Base-by-base conservation (phyloP, 1,139 yeast genomes). In the Saccharomyces hybrid region DNA sequence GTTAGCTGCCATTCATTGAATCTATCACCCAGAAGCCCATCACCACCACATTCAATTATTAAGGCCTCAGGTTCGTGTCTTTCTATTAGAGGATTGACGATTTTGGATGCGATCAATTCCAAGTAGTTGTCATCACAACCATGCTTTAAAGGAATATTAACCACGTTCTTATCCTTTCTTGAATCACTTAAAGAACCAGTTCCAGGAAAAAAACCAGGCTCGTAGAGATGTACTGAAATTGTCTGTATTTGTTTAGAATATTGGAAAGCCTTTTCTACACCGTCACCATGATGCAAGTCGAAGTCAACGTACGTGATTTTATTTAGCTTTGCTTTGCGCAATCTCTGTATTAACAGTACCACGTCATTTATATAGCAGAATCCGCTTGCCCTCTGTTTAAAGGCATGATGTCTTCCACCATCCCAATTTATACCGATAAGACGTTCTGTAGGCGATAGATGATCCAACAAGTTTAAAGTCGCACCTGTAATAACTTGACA, bases 201-300 rank as follows among this genome's bases (percentile, higher is more conserved):
- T 0, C 91, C 89, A 0, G 95, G 95, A 60, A 78, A 87, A 64
- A 87, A 86, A 0, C 90, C 93, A 4, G 77, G 56, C 56, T 82
- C 90, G 59, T 70, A 75, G 34, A 88, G 67, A 67, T 87, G 95
- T 1, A 86, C 61, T 0, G 90, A 84, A 28, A 85, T 72, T 1
- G 88, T 83, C 52, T 78, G 70, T 0, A 87, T 87, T 49, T 77
- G 78, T 50, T 75, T 73, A 0, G 87, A 79, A 58, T 72, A 75
- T 55, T 74, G 73, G 68, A 84, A 86, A 0, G 89, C 89, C 1
- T 74, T 71, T 55, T 84, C 87, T 1, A 86, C 93, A 0, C 90
- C 95, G 66, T 86, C 91, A 0, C 93, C 91, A 66, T 86, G 91
- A 64, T 86, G 95, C 13, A 87, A 66, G 68, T 87, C 95, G 8